Percentiles rank a stretch among this genome's conserved stretches.
Conservation (phyloP, 768 basidiomycete species). For the Pleurotus pulmonarius region DNA sequence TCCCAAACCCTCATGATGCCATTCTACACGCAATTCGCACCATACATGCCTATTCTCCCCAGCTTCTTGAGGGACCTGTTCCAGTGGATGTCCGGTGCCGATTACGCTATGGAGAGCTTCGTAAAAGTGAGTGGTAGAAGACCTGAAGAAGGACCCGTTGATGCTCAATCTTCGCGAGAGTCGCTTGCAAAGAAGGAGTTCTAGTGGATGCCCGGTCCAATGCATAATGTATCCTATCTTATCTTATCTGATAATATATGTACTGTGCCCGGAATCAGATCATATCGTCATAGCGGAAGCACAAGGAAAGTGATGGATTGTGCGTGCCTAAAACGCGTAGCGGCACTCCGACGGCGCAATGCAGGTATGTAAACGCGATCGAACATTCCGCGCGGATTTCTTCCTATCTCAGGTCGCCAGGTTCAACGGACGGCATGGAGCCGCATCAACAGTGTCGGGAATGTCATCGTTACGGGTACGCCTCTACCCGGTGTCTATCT, state of each 20-base stretch:
- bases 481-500: not conserved
- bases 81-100: slow-evolving; percentile 70
- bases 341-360: no score
- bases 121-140: slow-evolving; percentile 59
- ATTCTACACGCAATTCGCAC: slow-evolving; percentile 62
- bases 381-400: not conserved
- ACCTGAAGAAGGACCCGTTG: slow-evolving; percentile 43
- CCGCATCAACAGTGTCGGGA: not conserved
- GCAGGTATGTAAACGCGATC: not conserved
- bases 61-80: slow-evolving; percentile 71
- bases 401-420: not conserved
- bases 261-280: not conserved
- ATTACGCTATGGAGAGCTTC: slow-evolving; percentile 69
- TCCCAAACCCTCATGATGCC: slow-evolving; percentile 69
- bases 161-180: not conserved
- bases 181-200: not conserved
- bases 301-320: no score
- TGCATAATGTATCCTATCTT: not conserved
- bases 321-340: no score
- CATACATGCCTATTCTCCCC: slow-evolving; percentile 55
- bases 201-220: not conserved
- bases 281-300: no score
- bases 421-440: not conserved
- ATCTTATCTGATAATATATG: not conserved
- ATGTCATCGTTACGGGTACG: not conserved